Conservation (phyloP, 2,329 filamentous ascomycete species). For the Orbilia brochopaga region DNA sequence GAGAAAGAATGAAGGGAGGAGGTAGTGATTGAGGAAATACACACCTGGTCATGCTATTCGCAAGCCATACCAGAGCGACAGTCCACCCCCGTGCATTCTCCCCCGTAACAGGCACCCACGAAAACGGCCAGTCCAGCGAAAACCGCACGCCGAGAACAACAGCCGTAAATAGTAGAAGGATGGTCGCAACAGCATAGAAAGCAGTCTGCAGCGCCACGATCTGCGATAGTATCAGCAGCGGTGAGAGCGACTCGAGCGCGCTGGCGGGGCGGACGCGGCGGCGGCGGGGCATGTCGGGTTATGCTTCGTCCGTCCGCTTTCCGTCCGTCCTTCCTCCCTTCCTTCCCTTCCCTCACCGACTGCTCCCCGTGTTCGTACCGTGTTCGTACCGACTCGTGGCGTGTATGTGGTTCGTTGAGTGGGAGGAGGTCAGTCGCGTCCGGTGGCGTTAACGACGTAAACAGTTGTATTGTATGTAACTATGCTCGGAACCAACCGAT, state of each 20-base stretch:
- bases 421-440: no score
- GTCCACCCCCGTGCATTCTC: slow-evolving; percentile 70
- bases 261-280: slow-evolving; percentile 66
- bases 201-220: slow-evolving; percentile 66
- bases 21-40: neutral
- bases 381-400: neutral
- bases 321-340: neutral
- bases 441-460: no score
- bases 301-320: neutral
- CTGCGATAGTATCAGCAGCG: slow-evolving; percentile 67
- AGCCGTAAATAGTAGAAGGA: slow-evolving; percentile 66
- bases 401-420: no score
- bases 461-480: no score
- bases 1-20: slow-evolving; percentile 6
- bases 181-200: slow-evolving; percentile 64
- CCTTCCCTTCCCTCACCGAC: neutral
- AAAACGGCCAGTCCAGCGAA: slow-evolving; percentile 64
- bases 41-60: slow-evolving; percentile 60
- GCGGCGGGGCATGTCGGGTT: slow-evolving; percentile 63
- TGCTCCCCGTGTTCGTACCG: neutral
- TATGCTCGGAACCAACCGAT: no score
- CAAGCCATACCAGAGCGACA: slow-evolving; percentile 65
- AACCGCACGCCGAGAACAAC: slow-evolving; percentile 67
- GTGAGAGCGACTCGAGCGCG: slow-evolving; percentile 68
- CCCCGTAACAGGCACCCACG: slow-evolving; percentile 66